These are phyloP conservation scores for Scutellaria galericulata DNA, from an alignment of 257 asterid genomes.

Conservation along the genomic window DNA sequence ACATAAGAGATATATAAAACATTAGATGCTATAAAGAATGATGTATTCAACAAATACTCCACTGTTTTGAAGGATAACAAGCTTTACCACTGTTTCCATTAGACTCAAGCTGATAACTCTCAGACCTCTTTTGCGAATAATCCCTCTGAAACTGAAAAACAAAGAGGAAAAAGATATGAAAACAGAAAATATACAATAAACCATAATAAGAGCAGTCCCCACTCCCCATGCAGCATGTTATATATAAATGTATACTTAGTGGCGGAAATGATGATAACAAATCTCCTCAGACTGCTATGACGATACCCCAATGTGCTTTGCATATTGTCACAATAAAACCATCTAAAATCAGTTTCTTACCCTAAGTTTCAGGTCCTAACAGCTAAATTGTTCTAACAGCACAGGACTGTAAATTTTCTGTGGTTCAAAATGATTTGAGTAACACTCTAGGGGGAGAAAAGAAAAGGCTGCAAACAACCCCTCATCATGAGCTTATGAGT, in stretches of 20 bases:
- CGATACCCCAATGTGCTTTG: constrained; percentile 1
- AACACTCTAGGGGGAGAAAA: not conserved
- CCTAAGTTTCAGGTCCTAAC: constrained; percentile 15
- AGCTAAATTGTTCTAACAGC: constrained; percentile 3
- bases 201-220: not conserved
- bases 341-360: constrained; percentile 11
- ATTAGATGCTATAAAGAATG: constrained; percentile 30
- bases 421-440: not conserved
- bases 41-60: constrained; percentile 27
- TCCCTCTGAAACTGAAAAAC: constrained; percentile 67
- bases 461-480: not conserved
- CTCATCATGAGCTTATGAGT: constrained; percentile 7
- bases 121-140: constrained; percentile 65
- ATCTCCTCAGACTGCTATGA: constrained; percentile 24
- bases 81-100: constrained; percentile 71
- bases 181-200: constrained; percentile 11
- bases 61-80: constrained; percentile 28
- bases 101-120: constrained; percentile 68
- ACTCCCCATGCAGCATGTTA: not conserved
- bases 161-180: constrained; percentile 19
- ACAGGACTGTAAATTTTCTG: not conserved
- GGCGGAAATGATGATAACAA: constrained; percentile 5
- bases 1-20: constrained; percentile 40
- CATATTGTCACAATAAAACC: constrained; percentile 19
- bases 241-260: constrained; percentile 8